Base-by-base conservation (phyloP, 495 filamentous ascomycete species). In the Parathielavia appendiculata region DNA sequence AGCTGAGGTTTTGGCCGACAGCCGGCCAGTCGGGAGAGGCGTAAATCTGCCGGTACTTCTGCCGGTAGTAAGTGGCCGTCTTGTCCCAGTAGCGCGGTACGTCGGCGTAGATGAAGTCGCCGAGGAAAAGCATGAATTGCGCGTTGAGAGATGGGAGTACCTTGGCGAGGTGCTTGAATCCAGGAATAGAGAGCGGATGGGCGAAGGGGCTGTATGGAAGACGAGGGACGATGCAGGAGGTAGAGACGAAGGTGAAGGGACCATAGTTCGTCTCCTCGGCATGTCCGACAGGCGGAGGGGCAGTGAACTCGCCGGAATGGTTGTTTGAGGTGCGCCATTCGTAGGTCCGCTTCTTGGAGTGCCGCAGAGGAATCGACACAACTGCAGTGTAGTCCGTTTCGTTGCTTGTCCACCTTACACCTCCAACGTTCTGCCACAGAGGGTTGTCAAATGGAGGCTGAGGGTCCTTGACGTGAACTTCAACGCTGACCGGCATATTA, bases 81-180 rank as follows among this genome's bases (percentile, higher is more conserved):
- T 77, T 83, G 13, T 90, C 91, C 62, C 90, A 87, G 38, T 86
- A 84, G 32, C 81, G 77, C 0, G 93, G 93, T 0, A 97, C 90
- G 58, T 98, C 93, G 60, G 95, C 86, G 69, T 98, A 98, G 69
- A 98, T 96, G 69, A 97, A 98, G 68, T 98, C 93, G n/a, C 92
- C 93, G 0, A 98, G 83, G 77, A 98, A 98, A 23, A 98, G 81
- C 92, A 98, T 97, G 63, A 98, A 97, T 56, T 86, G 84, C 0
- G 90, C 80, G 23, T 83, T 75, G 5, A 92, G 73, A 6, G 72
- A 66, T 2, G 86, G 84, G 6, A 93, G 70, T 36, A 82, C 69
- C 48, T 82, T 81, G 19, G 83, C 81, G 65, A 92, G 76, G 58
- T 88, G 76, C 57, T 81, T 79, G 62, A 97, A 79, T 1, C 93